Base-by-base conservation (phyloP, 148 eudicot genomes). In the Vaccinium corymbosum region DNA sequence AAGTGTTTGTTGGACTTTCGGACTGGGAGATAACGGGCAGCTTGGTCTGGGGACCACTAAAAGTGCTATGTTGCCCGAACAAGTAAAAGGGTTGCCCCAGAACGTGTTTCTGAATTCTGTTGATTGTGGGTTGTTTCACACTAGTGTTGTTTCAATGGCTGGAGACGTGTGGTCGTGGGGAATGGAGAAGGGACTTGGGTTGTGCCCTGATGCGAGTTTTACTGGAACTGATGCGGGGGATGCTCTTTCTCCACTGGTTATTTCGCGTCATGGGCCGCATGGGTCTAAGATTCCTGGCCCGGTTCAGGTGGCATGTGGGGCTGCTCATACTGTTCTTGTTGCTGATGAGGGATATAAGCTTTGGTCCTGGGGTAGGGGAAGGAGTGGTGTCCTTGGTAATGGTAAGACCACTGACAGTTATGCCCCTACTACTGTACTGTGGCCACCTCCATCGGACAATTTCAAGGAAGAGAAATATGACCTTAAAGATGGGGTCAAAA, bases 81-180 rank as follows among this genome's bases (percentile, higher is more conserved):
- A 84, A 27, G 92, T 93, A 3, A 66, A 76, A 64, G 89, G 64
- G 51, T 83, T 95, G 84, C 95, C 95, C 7, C 57, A 85, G 80
- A 62, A 87, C 55, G 66, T 83, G 13, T 89, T 86, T 72, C 88
- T 95, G 35, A 84, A 89, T 57, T 92, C 98, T 27, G 91, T 90
- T 20, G 95, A 91, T 80, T 95, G 98, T 73, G 97, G 98, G 29
- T 87, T 95, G 56, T 93, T 94, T 81, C 98, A 95, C 89, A 94
- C 98, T 0, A 92, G 95, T 80, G 89, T 93, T 70, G 94, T 91
- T 87, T 95, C 97, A 62, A 92, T 94, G 13, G 86, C 89, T 22
- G 95, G 98, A 13, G 94, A 91, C 73, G 94, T 95, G 51, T 95
- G 98, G 98, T 94, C 98, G 4, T 95, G 98, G 98, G 95, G 98